These are phyloP conservation scores for Trichosporon asahii DNA, from an alignment of 1,284 basidiomycete genomes.

Conservation along the genomic window DNA sequence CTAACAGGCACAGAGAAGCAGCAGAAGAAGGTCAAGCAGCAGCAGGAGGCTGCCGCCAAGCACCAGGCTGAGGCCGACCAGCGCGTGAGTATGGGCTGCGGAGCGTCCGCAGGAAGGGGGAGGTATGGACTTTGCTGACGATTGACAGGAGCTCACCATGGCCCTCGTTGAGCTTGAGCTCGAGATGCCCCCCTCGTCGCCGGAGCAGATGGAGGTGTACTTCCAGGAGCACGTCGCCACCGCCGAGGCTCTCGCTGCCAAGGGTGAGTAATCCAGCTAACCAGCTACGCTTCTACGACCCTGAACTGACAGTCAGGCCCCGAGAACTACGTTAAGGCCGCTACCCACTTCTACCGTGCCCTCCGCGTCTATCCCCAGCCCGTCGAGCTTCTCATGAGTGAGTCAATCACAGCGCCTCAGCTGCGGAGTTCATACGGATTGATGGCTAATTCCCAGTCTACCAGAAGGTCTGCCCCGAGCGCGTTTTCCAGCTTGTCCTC, in stretches of 20 bases:
- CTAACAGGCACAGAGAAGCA: constrained; percentile 65
- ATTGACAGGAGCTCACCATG: constrained; percentile 21
- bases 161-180: constrained; percentile 34
- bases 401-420: constrained; percentile 20
- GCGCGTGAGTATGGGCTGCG: constrained; percentile 16
- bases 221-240: constrained; percentile 86
- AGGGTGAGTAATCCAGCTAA: constrained; percentile 58
- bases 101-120: background rate
- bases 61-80: constrained; percentile 35
- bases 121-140: constrained; percentile 9
- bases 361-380: constrained; percentile 91
- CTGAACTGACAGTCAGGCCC: constrained; percentile 59
- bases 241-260: constrained; percentile 77
- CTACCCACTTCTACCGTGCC: constrained; percentile 87
- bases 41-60: constrained; percentile 61
- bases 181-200: constrained; percentile 59
- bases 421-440: too few species aligned
- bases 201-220: constrained; percentile 76
- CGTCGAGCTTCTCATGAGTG: constrained; percentile 77
- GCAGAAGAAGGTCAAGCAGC: constrained; percentile 68
- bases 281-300: too few species aligned
- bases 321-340: constrained; percentile 70
- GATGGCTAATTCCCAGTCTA: constrained; percentile 58
- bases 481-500: constrained; percentile 86
- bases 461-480: constrained; percentile 82